Evolutionary conservation across 768 basidiomycete species (phyloP), one percentile per base, ranked within the genome.

Genomic region (Hirschioporus abietinus): DNA sequence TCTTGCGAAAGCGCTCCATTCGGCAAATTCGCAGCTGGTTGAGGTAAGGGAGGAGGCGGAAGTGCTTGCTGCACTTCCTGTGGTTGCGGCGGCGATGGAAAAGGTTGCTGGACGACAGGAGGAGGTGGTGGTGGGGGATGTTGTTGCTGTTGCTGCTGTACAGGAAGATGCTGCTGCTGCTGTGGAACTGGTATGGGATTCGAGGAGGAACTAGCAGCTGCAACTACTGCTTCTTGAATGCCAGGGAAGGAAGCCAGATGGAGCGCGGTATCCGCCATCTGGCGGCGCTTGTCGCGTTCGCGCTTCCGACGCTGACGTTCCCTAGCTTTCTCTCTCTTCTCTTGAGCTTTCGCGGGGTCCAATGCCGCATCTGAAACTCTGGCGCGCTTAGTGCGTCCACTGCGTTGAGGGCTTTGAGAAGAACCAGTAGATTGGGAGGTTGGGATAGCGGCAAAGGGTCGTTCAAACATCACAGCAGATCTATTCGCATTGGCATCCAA

Each of bases 261-360:
- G 12, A 52, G 42, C 2, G 42, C 42, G 42, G 42, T 10, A 52
- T 52, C 20, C 42, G 42, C 20, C 42, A 52, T 15, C 4, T 61
- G 15, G 60, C 60, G 60, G 25, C 9, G 25, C 59, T 52, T 61
- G 76, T 83, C 83, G 72, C 90, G 84, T 78, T 92, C 92, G 63
- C 92, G 87, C 75, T 94, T 94, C 68, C 91, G 76, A 61, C 92
- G 85, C 75, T 94, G 92, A 68, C 92, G 82, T 75, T 93, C 92
- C 58, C 93, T 90, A 0, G 92, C 92, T 76, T 93, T 93, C 82
- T 92, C 90, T 71, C 92, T 85, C 75, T 93, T 93, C 71, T 85
- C 81, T 70, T 86, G 81, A 77, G 91, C 89, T 66, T 83, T 83
- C 30, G 86, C 84, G 12, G 89, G 88, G 79, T 92, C 91, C 62